Conservation (phyloP, 768 basidiomycete species). For the Lepiota brunneoincarnata region DNA sequence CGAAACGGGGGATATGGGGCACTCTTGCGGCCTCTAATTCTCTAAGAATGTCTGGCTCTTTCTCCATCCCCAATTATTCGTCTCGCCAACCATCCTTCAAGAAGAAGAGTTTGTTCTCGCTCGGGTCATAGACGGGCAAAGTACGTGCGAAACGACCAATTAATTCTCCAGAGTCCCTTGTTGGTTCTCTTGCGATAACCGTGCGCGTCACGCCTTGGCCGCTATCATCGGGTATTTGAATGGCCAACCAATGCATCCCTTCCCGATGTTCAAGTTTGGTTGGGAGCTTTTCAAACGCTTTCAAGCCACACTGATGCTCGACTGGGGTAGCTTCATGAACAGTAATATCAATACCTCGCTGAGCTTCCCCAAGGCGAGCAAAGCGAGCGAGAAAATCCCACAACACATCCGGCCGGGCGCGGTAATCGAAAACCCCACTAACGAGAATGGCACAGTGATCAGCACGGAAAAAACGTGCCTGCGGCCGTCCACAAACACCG, state of each 20-base stretch:
- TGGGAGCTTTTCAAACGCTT: no score
- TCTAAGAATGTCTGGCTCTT: constrained; percentile 20
- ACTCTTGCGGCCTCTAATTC: constrained; percentile 17
- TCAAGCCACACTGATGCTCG: no score
- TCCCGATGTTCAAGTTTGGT: neutral
- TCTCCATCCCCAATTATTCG: constrained; percentile 4
- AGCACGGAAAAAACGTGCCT: constrained; percentile 27
- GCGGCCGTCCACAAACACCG: constrained; percentile 21
- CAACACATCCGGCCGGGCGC: constrained; percentile 16
- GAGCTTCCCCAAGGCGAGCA: constrained; percentile 6
- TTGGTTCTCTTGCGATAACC: neutral
- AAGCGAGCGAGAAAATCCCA: constrained; percentile 29
- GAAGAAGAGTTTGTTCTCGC: constrained; percentile 18
- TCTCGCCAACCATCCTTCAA: constrained; percentile 30
- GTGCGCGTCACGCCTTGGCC: constrained; percentile 11
- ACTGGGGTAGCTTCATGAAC: constrained; percentile 8
- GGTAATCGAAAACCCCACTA: constrained; percentile 12
- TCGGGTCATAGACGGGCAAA: constrained; percentile 17
- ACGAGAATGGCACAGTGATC: constrained; percentile 32
- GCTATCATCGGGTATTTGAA: neutral
- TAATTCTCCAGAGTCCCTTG: constrained; percentile 15
- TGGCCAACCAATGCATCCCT: no score
- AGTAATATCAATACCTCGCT: constrained; percentile 26
- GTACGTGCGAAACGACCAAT: constrained; percentile 21
- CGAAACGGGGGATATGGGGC: constrained; percentile 21